Base-by-base conservation (phyloP, 2,329 filamentous ascomycete genomes). In the Pleoardoris graminearum region DNA sequence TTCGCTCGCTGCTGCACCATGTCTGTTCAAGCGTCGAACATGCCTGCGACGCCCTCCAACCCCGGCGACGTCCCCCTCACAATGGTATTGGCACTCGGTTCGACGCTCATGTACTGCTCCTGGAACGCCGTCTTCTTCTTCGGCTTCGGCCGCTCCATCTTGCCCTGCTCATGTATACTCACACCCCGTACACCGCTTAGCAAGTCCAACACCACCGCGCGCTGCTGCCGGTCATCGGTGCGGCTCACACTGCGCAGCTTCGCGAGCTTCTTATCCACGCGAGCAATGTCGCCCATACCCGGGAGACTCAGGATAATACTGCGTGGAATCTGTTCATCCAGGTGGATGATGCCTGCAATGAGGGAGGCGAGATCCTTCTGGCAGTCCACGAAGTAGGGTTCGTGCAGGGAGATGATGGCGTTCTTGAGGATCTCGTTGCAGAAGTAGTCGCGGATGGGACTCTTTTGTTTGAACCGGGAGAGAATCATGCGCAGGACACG, bases 341-440 rank as follows among this genome's bases (percentile, higher is more conserved):
- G 83, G 7, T 88, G 82, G 63, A 96, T 80, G 55, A 97, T 94
- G 3, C 87, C 84, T 0, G 92, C 92, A 56, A 99, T 96, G 32
- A 97, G 80, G 19, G 86, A 84, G 0, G 91, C 93, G 19, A 99
- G 81, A 46, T 99, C 92, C 69, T 92, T 93, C 67, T 99, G 94
- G 57, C 95, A 84, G 62, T 99, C 94, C 29, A 97, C 92, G 73
- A 97, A 99, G 73, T 97, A 97, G 0, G 91, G 87, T 61, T 99
- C 94, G 74, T 97, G 90, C 45, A 99, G 85, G 1, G 90, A 95
- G 1, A 87, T 90, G 69, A 97, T 90, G 66, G 89, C 93, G 0
- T 91, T 91, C 76, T 92, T 90, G 44, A 99, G 82, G 2, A 97
- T 90, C 60, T 96, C 89, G 4, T 86, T 85, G 47, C 87, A 91